Conservation (phyloP, 1,284 basidiomycete species). For the Cryptococcus floricola region DNA sequence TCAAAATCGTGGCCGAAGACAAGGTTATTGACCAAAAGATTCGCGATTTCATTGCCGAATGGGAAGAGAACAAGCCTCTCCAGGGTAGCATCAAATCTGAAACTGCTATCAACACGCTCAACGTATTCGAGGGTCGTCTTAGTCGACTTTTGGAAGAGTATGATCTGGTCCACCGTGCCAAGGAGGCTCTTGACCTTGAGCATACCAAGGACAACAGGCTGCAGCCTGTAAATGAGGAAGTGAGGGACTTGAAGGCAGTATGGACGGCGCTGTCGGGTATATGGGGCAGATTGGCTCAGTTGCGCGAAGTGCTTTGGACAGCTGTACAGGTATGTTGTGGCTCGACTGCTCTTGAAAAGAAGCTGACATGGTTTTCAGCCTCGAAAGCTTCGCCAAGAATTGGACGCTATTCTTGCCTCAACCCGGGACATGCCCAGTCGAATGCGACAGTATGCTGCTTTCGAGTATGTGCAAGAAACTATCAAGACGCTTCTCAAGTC, state of each 20-base stretch:
- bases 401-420: conserved; percentile 80
- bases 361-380: conserved; percentile 54
- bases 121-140: conserved; percentile 86
- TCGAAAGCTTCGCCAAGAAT: conserved; percentile 87
- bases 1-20: conserved; percentile 99
- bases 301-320: conserved; percentile 85
- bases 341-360: neutral
- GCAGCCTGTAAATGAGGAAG: conserved; percentile 89
- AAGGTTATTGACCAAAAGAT: conserved; percentile 95
- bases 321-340: conserved; percentile 59
- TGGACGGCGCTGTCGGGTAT: conserved; percentile 98
- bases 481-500: conserved; percentile 82
- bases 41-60: conserved; percentile 81
- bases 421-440: conserved; percentile 98
- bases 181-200: conserved; percentile 93
- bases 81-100: conserved; percentile 94
- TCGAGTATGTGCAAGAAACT: conserved; percentile 94
- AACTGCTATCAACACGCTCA: conserved; percentile 90
- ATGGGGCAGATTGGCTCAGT: conserved; percentile 87
- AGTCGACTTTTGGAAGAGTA: conserved; percentile 88
- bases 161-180: conserved; percentile 87
- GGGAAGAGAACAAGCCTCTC: conserved; percentile 79
- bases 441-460: conserved; percentile 98
- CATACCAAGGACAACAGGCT: conserved; percentile 83
- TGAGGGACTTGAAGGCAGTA: conserved; percentile 93